Conservation (phyloP, 495 filamentous ascomycete species). For the Talaromyces adpressus region DNA sequence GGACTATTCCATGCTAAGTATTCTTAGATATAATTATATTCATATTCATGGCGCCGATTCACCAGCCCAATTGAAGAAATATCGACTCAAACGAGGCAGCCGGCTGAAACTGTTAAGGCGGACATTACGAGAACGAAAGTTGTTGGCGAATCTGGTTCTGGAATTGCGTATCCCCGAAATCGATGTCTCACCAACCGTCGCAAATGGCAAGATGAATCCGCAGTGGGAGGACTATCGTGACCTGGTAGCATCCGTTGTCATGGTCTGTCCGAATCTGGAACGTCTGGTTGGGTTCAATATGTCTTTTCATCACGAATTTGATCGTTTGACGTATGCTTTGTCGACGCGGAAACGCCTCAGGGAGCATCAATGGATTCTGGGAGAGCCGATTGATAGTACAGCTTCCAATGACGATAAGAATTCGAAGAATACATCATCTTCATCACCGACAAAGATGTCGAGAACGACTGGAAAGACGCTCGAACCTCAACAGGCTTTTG, state of each 20-base stretch:
- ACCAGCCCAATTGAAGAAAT: constrained; percentile 53
- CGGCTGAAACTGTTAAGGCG: constrained; percentile 69
- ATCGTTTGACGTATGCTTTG: constrained; percentile 69
- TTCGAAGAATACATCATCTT: constrained; percentile 38
- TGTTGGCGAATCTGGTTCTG: constrained; percentile 64
- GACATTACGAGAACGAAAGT: constrained; percentile 63
- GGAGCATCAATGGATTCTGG: constrained; percentile 75
- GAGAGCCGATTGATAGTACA: constrained; percentile 37
- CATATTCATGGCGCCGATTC: constrained; percentile 65
- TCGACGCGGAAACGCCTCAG: constrained; percentile 67
- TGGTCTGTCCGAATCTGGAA: constrained; percentile 83
- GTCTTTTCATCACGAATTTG: constrained; percentile 63
- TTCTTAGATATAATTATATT: constrained; percentile 59
- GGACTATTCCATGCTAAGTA: constrained; percentile 10
- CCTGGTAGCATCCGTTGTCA: constrained; percentile 70
- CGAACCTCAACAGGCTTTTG: constrained; percentile 53
- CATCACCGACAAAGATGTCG: constrained; percentile 14
- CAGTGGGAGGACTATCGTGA: constrained; percentile 59
- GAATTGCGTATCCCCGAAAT: constrained; percentile 66
- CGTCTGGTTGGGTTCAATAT: constrained; percentile 63
- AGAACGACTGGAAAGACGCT: constrained; percentile 32
- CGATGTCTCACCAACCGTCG: constrained; percentile 33
- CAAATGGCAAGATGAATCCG: constrained; percentile 37
- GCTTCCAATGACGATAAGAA: constrained; percentile 15
- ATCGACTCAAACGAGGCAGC: constrained; percentile 57